Evolutionary conservation across 345 rosid species (phyloP).

Genomic region (Melaleuca quinquenervia): DNA sequence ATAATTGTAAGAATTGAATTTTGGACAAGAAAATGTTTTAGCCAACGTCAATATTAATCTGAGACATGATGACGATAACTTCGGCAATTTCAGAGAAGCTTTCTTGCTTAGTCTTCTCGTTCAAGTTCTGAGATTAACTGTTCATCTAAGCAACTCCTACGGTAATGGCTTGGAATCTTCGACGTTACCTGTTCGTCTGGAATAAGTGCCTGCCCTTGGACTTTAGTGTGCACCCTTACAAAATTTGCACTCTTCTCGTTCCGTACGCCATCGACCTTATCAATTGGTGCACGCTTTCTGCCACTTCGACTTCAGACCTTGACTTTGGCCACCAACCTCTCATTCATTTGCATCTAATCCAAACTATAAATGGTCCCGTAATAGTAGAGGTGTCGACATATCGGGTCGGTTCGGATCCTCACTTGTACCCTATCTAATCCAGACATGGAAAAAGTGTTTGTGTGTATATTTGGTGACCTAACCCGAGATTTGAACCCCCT

Average conservation of each 20-base stretch:
- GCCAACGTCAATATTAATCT: background rate
- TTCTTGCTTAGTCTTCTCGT: background rate
- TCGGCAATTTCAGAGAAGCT: background rate
- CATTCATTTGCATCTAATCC: background rate
- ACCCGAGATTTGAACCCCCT: background rate
- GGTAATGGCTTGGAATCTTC: no score
- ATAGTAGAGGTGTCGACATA: background rate
- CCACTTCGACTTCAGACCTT: background rate
- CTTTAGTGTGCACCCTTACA: background rate
- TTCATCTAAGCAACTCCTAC: no score
- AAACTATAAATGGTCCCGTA: background rate
- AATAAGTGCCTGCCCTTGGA: no score
- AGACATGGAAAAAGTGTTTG: background rate
- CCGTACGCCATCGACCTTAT: rapidly evolving
- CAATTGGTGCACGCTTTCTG: background rate
- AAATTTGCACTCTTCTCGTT: background rate
- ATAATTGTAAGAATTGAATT: background rate
- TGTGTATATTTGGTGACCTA: background rate
- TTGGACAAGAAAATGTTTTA: background rate
- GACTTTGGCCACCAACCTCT: background rate
- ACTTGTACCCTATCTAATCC: background rate
- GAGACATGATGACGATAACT: background rate
- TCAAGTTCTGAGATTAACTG: background rate
- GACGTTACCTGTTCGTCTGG: no score
- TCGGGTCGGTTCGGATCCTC: background rate